Conservation (phyloP, 176 grass and related monocot genomes). For the Cenchrus americanus region DNA sequence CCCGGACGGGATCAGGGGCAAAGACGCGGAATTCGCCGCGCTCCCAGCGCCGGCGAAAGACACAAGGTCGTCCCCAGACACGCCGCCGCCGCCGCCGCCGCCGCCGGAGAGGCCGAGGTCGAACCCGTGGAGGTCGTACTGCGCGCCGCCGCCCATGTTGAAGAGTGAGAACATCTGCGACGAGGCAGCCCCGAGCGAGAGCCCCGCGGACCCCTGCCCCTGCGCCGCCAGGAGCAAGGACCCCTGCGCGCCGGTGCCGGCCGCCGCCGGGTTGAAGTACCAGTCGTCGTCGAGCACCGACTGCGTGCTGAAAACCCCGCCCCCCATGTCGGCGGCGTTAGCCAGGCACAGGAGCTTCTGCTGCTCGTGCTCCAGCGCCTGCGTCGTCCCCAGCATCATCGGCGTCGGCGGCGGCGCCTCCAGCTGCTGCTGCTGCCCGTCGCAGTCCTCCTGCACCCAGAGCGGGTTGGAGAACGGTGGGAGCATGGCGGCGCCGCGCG, state of each 20-base stretch:
- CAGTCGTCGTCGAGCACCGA: conserved; percentile 50
- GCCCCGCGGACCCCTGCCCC: background rate
- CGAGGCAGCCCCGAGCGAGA: conserved; percentile 23
- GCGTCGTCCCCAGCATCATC: conserved; percentile 23
- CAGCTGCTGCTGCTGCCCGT: conserved; percentile 23
- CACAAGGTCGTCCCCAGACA: conserved; percentile 28
- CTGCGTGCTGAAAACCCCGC: conserved; percentile 25
- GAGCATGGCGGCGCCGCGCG: conserved; percentile 51
- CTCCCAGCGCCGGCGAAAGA: conserved; percentile 44
- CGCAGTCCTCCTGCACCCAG: conserved; percentile 64
- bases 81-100: background rate
- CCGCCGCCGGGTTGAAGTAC: conserved; percentile 44
- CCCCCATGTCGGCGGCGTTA: background rate
- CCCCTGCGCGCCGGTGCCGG: conserved; percentile 26
- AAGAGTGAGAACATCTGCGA: conserved; percentile 62
- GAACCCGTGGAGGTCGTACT: conserved; percentile 69
- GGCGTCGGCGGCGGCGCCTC: conserved; percentile 32
- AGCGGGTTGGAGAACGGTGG: conserved; percentile 59
- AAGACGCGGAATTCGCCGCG: conserved; percentile 35
- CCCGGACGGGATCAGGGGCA: conserved; percentile 45
- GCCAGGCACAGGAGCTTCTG: conserved; percentile 39
- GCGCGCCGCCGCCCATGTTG: conserved; percentile 43
- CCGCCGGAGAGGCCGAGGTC: conserved; percentile 57
- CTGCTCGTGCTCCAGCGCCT: conserved; percentile 17
- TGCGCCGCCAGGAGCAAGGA: conserved; percentile 38